These are phyloP conservation scores for Malus domestica DNA, from an alignment of 306 rosid species.

Conservation along the genomic window DNA sequence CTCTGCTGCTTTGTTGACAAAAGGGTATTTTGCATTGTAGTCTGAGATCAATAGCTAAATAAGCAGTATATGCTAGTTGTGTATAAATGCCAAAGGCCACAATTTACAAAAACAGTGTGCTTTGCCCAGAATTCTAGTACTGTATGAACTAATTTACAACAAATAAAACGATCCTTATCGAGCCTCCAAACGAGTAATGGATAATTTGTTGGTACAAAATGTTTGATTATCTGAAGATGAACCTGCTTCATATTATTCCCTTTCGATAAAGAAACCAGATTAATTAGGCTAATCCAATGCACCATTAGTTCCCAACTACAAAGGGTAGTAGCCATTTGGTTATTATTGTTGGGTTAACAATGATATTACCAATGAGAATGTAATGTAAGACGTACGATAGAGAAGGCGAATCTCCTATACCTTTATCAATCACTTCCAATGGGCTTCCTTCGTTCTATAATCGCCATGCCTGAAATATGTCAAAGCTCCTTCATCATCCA, in stretches of 20 bases:
- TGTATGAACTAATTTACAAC: too few species aligned
- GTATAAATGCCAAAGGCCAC: too few species aligned
- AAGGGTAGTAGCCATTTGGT: too few species aligned
- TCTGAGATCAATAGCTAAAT: too few species aligned
- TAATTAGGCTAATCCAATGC: conserved; percentile 37
- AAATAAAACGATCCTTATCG: neutral
- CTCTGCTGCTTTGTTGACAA: too few species aligned
- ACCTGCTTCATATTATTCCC: neutral
- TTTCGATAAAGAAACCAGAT: conserved; percentile 17
- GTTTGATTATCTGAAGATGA: neutral
- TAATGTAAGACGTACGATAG: conserved; percentile 7
- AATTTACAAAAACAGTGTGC: too few species aligned
- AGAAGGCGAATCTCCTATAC: neutral
- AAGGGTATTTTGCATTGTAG: too few species aligned
- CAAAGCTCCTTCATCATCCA: neutral
- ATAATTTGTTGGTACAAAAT: neutral
- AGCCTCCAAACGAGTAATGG: conserved; percentile 8
- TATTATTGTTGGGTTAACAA: too few species aligned
- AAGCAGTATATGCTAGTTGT: too few species aligned
- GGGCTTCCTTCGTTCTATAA: conserved; percentile 22
- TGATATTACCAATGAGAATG: too few species aligned
- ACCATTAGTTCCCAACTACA: conserved; percentile 28
- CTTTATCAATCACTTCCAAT: conserved; percentile 21
- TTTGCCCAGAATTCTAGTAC: too few species aligned
- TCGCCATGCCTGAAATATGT: conserved; percentile 21